Base-by-base conservation (phyloP, 768 basidiomycete species). In the Paxillus involutus region DNA sequence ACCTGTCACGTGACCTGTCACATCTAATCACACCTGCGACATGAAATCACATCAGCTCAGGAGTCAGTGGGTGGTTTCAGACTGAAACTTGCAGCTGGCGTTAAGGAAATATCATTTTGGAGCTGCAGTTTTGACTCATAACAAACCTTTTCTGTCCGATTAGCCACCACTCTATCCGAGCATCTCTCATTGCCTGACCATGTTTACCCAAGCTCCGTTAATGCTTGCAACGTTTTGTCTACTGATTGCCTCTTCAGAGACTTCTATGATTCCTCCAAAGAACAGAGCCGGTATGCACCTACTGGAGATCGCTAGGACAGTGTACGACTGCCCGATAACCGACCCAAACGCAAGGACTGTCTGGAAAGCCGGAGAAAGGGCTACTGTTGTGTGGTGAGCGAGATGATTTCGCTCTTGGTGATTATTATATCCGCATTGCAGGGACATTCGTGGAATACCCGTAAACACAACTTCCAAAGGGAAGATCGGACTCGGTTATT, bases 351-450 rank as follows among this genome's bases (percentile, higher is more conserved):
- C 69, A 12, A 62, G 61, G 16, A 76, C 79, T 2, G 72, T 81
- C 16, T 87, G 85, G 85, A 65, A 63, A 11, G 69, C 75, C 17
- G 84, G 84, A 1, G 55, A 72, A 8, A 69, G 58, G 3, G 75
- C 77, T 56, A 76, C 68, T 16, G 82, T 85, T 46, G 77, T 76
- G 7, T 87, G 84, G 85, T 83, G 55, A 50, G 77, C 67, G 21
- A 51, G 42, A 54, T 61, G 54, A 40, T 52, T 35, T 52, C 51
- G 4, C 26, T 3, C 26, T 57, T 37, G 49, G 41, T 60, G 52
- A 42, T 14, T 51, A 40, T 52, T 21, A 21, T 4, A 35, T 33
- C 36, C 7, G 47, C 36, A 54, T 43, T 37, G 13, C 44, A 85
- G 81, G 84, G 75, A 85, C 51, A 80, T 78, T 11, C 71, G 76